Base-by-base conservation (phyloP, 2,329 filamentous ascomycete species). In the Hypomyces perniciosus region DNA sequence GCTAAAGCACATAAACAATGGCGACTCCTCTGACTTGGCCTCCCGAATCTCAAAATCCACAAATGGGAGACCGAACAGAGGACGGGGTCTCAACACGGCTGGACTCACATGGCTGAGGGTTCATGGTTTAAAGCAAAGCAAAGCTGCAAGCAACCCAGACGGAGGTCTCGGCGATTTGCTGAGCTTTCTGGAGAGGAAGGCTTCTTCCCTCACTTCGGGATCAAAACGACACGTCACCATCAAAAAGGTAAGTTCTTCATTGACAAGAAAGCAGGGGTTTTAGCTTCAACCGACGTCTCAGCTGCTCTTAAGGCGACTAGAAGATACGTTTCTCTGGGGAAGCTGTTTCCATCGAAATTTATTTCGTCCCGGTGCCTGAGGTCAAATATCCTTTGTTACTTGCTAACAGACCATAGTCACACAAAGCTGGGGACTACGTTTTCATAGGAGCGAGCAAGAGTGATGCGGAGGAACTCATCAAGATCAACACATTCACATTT, bases 321-420 rank as follows among this genome's bases (percentile, higher is more conserved):
- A 48, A 46, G 41, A 44, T 35, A 45, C 44, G 41, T 27, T 51
- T 44, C 49, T 49, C 34, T 13, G 44, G 51, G 39, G 47, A 43
- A 31, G 47, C 30, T 42, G 26, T 40, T 53, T 39, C 39, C 37
- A 44, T 51, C 48, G 40, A 54, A 41, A 38, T 44, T 34, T 35
- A 41, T 44, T 51, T 54, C 44, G 41, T 40, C 51, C 48, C 48
- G 45, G 52, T 48, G 48, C 52, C 46, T 38, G 41, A 53, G 48
- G 51, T 51, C 50, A 29, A 48, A 44, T 38, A 40, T 46, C 72
- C 69, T 70, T 67, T 74, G 68, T 66, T 74, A 69, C 76, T 78
- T 81, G 77, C 83, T 88, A 86, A 88, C 80, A 68, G 79, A 72
- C 68, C 74, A 68, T 79, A 88, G 85, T 86, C 84, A 73, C 79